These are phyloP conservation scores for Colletotrichum noveboracense DNA, from an alignment of 2,329 filamentous ascomycete species.

Conservation along the genomic window DNA sequence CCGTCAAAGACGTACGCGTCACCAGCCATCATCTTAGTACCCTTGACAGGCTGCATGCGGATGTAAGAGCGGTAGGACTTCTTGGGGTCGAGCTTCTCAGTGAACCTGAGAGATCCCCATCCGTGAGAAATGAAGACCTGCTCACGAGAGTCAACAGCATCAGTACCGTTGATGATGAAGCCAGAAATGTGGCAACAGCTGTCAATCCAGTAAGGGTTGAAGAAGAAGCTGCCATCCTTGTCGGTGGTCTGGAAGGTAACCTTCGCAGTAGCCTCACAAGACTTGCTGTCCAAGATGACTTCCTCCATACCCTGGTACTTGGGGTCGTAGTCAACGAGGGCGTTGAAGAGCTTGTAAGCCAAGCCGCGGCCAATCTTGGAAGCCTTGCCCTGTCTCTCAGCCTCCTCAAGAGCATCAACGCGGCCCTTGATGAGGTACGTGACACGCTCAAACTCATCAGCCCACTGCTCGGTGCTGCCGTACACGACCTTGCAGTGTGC, in stretches of 20 bases:
- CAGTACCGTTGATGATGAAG: conserved; percentile 65
- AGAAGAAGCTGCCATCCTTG: conserved; percentile 58
- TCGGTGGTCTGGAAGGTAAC: conserved; percentile 52
- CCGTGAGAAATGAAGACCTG: conserved; percentile 66
- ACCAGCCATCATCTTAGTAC: conserved; percentile 55
- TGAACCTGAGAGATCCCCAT: conserved; percentile 59
- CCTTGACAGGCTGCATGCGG: conserved; percentile 60
- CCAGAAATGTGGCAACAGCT: conserved; percentile 64
- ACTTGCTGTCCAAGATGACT: conserved; percentile 56
- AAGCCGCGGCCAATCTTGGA: conserved; percentile 77
- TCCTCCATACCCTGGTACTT: conserved; percentile 64
- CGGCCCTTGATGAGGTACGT: conserved; percentile 72
- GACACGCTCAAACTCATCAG: conserved; percentile 69
- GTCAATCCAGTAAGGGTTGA: conserved; percentile 64
- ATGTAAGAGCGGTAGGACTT: conserved; percentile 63
- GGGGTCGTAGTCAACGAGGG: conserved; percentile 61
- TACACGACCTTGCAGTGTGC: conserved; percentile 64
- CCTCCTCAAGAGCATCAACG: conserved; percentile 62
- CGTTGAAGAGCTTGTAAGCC: conserved; percentile 74
- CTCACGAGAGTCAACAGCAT: conserved; percentile 58
- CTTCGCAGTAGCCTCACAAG: conserved; percentile 47
- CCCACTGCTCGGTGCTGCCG: conserved; percentile 65
- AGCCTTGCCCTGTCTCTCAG: conserved; percentile 68
- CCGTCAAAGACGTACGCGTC: conserved; percentile 61
- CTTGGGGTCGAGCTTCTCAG: conserved; percentile 46